Evolutionary conservation across 768 basidiomycete genomes (phyloP).

Genomic region (Peribolospora baueri): DNA sequence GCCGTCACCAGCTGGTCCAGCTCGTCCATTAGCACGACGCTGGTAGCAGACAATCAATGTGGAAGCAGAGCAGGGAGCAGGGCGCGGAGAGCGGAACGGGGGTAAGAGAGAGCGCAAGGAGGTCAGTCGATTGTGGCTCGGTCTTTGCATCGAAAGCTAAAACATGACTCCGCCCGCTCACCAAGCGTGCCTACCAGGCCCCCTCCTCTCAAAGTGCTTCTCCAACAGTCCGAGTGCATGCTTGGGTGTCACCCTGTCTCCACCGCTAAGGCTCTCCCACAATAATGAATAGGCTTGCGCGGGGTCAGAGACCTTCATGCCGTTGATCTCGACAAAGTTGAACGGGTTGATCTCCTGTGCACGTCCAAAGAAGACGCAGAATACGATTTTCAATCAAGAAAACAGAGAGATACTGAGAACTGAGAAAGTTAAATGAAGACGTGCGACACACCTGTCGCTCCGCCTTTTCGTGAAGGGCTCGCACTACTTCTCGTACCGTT

Average conservation of each 20-base stretch:
- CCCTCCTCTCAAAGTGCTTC: slow-evolving; percentile 42
- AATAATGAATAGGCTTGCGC: slow-evolving; percentile 72
- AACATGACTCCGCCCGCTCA: slow-evolving; percentile 20
- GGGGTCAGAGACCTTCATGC: slow-evolving; percentile 75
- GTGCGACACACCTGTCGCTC: slow-evolving; percentile 36
- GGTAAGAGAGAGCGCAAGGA: neutral
- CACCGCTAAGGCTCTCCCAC: slow-evolving; percentile 78
- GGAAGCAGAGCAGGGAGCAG: neutral
- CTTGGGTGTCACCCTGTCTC: slow-evolving; percentile 44
- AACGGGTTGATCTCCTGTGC: slow-evolving; percentile 73
- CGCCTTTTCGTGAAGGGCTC: slow-evolving; percentile 73
- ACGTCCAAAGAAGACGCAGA: neutral
- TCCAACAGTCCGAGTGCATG: slow-evolving; percentile 59
- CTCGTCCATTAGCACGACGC: slow-evolving; percentile 95
- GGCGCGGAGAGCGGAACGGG: neutral
- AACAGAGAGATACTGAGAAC: neutral
- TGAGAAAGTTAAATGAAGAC: neutral
- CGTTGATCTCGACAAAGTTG: slow-evolving; percentile 93
- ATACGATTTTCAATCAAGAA: neutral
- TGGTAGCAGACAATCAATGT: slow-evolving; percentile 16
- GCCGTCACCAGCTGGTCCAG: slow-evolving; percentile 85
- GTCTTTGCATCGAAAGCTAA: neutral
- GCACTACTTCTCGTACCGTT: slow-evolving; percentile 76
- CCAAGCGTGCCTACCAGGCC: slow-evolving; percentile 76
- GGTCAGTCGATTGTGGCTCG: slow-evolving; percentile 2